Conservation (phyloP, 2,329 filamentous ascomycete species). For the Sporothrix dimorphospora region DNA sequence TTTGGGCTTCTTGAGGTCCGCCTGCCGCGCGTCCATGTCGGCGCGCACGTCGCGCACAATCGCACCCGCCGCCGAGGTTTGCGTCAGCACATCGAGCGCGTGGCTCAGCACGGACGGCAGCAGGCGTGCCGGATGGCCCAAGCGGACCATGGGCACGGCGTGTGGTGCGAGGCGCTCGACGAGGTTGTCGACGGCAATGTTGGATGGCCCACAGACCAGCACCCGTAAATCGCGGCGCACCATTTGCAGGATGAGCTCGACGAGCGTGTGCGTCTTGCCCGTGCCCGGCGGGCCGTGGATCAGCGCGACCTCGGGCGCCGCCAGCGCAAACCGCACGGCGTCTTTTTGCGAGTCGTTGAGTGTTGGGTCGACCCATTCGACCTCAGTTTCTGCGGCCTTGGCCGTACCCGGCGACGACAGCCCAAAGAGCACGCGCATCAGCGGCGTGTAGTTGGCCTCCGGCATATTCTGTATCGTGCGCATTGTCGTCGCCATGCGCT, state of each 20-base stretch:
- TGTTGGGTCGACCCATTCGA: slow-evolving; percentile 64
- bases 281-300: slow-evolving; percentile 97
- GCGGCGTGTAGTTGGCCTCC: slow-evolving; percentile 60
- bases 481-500: slow-evolving; percentile 67
- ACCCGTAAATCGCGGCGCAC: slow-evolving; percentile 73
- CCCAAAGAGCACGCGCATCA: slow-evolving; percentile 66
- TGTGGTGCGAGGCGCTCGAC: slow-evolving; percentile 86
- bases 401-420: slow-evolving; percentile 52
- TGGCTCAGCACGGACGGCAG: slow-evolving; percentile 86
- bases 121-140: slow-evolving; percentile 90
- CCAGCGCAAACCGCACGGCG: slow-evolving; percentile 79
- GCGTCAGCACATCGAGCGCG: slow-evolving; percentile 87
- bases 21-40: slow-evolving; percentile 92
- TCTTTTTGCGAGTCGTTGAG: slow-evolving; percentile 70
- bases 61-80: slow-evolving; percentile 83
- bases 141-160: slow-evolving; percentile 82
- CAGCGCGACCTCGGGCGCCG: slow-evolving; percentile 77
- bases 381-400: slow-evolving; percentile 41
- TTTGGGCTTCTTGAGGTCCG: slow-evolving; percentile 74
- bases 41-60: slow-evolving; percentile 88
- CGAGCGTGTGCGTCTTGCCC: slow-evolving; percentile 94
- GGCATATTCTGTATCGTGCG: slow-evolving; percentile 60
- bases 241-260: slow-evolving; percentile 93
- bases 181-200: slow-evolving; percentile 97
- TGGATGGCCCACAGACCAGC: slow-evolving; percentile 94